Percentiles rank a stretch among this genome's conserved stretches.
These are phyloP conservation scores for Euphrasia confusa DNA, from an alignment of 257 asterid genomes.

Conservation along the genomic window DNA sequence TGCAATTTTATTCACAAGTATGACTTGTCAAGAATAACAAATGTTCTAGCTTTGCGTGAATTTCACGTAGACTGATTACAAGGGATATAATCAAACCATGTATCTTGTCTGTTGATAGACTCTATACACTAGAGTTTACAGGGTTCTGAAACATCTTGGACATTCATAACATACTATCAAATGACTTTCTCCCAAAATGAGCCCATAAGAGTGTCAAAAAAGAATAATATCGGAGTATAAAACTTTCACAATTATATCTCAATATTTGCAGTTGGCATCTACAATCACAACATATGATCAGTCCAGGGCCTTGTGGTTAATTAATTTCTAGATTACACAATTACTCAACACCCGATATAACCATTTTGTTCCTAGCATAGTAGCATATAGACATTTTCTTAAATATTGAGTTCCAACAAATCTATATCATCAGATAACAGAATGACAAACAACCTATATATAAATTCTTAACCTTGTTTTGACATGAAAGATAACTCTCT, in stretches of 20 bases:
- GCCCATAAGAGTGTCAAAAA: background rate
- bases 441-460: background rate
- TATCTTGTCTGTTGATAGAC: background rate
- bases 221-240: background rate
- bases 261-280: background rate
- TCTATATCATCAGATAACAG: background rate
- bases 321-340: conserved; percentile 2
- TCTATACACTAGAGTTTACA: background rate
- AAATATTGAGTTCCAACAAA: no score
- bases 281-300: background rate
- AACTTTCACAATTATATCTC: background rate
- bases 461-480: conserved; percentile 60
- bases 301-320: background rate
- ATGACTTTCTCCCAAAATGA: background rate
- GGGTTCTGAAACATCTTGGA: conserved; percentile 1
- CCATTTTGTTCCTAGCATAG: background rate
- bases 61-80: background rate
- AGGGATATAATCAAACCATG: background rate
- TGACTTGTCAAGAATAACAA: background rate
- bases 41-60: background rate
- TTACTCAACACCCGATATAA: conserved; percentile 1
- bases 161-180: background rate
- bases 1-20: background rate
- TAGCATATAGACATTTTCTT: background rate
- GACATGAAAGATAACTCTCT: conserved; percentile 93